Conservation (phyloP, 805 yeast genomes). For the Jamesozyma jinghongensis region DNA sequence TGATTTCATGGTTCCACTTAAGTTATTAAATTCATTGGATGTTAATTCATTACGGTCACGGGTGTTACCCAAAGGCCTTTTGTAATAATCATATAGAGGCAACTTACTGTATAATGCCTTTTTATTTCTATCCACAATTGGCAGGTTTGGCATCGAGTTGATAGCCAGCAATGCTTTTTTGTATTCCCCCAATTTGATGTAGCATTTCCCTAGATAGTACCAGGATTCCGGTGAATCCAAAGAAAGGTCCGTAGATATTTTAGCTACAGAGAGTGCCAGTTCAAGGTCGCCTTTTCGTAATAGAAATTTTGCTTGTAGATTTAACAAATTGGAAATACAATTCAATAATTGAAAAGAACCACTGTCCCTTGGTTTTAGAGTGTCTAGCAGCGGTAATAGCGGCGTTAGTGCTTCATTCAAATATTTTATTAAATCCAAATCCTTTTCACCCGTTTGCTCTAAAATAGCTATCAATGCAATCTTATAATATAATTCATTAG, state of each 20-base stretch:
- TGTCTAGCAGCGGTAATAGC: constrained; percentile 13
- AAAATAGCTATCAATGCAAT: constrained; percentile 20
- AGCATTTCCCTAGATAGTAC: constrained; percentile 23
- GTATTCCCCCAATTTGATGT: constrained; percentile 18
- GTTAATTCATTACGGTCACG: constrained; percentile 10
- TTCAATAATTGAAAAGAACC: constrained; percentile 18
- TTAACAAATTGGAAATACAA: constrained; percentile 21
- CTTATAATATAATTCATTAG: constrained; percentile 19
- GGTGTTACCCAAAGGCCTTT: constrained; percentile 19
- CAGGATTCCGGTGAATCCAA: constrained; percentile 28
- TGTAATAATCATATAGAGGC: constrained; percentile 16
- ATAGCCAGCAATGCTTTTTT: constrained; percentile 22
- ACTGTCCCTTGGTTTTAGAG: constrained; percentile 12
- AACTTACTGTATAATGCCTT: constrained; percentile 14
- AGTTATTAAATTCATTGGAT: constrained; percentile 20
- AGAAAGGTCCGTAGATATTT: constrained; percentile 19
- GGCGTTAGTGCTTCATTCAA: constrained; percentile 15
- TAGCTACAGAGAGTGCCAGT: constrained; percentile 20
- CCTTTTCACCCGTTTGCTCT: constrained; percentile 16
- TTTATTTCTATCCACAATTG: constrained; percentile 16
- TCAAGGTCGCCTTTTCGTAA: constrained; percentile 18
- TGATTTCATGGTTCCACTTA: constrained; percentile 16
- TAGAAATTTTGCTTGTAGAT: constrained; percentile 23
- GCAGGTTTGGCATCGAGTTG: constrained; percentile 27
- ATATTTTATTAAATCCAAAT: constrained; percentile 15